phyloP scores from a whole-genome alignment of 352 stramenopile species.

The Globisporangium viniferum region DNA sequence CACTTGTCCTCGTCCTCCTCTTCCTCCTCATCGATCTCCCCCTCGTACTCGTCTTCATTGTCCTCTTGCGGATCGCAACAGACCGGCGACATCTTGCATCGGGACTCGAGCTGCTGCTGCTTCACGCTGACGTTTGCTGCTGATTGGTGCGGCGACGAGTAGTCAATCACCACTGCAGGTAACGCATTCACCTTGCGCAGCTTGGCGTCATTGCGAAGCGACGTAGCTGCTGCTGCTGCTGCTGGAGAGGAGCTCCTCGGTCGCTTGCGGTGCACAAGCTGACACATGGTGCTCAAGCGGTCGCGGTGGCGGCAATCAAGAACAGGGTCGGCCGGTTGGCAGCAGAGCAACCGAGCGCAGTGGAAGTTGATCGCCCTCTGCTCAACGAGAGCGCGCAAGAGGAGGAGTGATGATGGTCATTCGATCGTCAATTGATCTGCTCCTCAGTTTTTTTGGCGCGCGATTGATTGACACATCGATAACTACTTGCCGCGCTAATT shows the following conservation, averaged over 20 bases:
- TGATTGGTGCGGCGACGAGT: constrained; percentile 1
- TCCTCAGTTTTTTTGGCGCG: constrained; percentile 17
- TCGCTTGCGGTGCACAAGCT: constrained; percentile 16
- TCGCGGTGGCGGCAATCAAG: background rate
- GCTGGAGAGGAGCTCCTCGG: constrained; percentile 2
- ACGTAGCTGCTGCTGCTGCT: background rate
- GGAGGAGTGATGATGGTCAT: constrained; percentile 22
- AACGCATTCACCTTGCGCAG: background rate
- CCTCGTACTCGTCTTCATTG: background rate
- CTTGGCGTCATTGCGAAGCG: background rate
- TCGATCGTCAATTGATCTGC: constrained; percentile 15
- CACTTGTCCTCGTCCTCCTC: background rate
- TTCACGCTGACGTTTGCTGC: background rate
- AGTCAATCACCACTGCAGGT: background rate
- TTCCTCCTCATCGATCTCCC: background rate
- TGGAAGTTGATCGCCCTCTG: constrained; percentile 7
- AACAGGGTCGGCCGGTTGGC: background rate
- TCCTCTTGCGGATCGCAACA: background rate
- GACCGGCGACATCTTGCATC: constrained; percentile 3
- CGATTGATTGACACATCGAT: background rate
- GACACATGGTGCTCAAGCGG: constrained; percentile 8
- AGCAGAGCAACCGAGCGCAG: background rate
- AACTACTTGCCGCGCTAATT: constrained; percentile 3
- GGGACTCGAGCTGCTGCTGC: background rate
- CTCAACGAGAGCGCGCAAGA: constrained; percentile 22